Evolutionary conservation across 1,139 yeast genomes (phyloP), one percentile per base, ranked within the genome.

Genomic region (Magnusiomyces sp.): DNA sequence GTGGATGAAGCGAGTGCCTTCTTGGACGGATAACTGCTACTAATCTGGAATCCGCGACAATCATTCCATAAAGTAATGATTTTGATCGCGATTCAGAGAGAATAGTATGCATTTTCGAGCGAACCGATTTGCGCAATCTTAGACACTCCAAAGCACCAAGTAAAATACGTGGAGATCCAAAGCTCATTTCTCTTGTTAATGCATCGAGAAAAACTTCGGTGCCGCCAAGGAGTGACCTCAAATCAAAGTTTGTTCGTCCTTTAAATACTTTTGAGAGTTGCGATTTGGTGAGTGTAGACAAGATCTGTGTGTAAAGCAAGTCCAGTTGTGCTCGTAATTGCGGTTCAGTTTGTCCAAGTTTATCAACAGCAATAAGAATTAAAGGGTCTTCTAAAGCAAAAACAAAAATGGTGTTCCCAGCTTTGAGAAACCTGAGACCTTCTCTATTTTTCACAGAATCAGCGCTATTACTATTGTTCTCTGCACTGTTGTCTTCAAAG

Each of bases 271-370:
- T 79, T 14, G 75, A 71, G 39, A 92, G 79, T 53, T 84, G 83
- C 0, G 89, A 82, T 59, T 81, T 80, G 7, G 95, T 85, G 46
- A 92, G 68, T 0, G 94, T 83, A 0, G 95, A 80, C 16, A 90
- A 64, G n/a, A 92, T 65, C 62, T 87, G 94, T 48, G 84, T 79
- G 66, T 89, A 83, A 29, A 92, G 62, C n/a, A 83, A 73, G 47
- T 80, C 81, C 49, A 92, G 71, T 60, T 92, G 97, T 31, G 77
- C 75, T 32, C 73, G 64, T 44, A 89, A 61, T 49, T 80, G 84
- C 5, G 72, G 65, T 38, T 76, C 80, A 2, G 76, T 64, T 49
- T 77, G 80, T n/a, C 73, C 73, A 29, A 68, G 67, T 53, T 74
- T 74, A 23, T 94, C 81, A 11, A 86, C 75, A 0, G 95, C 88